Base-by-base conservation (phyloP, 179 eudicot species). In the Pouteria campechiana region DNA sequence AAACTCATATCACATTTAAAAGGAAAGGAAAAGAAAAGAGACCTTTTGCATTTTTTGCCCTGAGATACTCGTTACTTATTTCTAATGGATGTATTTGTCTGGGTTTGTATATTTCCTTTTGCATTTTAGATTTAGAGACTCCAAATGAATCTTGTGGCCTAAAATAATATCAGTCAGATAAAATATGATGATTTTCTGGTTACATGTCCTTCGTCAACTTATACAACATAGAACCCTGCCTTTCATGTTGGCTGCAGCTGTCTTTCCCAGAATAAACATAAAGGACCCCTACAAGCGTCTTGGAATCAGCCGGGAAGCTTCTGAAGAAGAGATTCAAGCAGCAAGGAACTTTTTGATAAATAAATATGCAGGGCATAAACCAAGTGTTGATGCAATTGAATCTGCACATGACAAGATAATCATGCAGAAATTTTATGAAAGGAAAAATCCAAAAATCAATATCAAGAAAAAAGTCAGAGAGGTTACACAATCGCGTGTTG, bases 321-420 rank as follows among this genome's bases (percentile, higher is more conserved):
- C 96, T 19, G 96, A 90, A 68, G 88, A 79, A 50, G 99, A 90
- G 65, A 90, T 90, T 48, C 81, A 86, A 58, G 76, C 79, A 37
- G 92, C 96, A 18, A 74, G 94, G 55, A 88, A 75, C 65, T 88
- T 77, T 58, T 63, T 88, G 34, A 74, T 84, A 61, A 87, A 80
- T 51, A 77, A 73, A 64, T 83, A 83, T 38, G 82, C 70, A 3
- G 80, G 76, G 32, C 94, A 84, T 65, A 72, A 88, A 61, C 84
- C 97, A 24, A 88, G 97, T 61, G 73, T 77, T 35, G 94, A 87
- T 73, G 82, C 96, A 40, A 90, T 90, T 42, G 99, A 90, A 69
- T 71, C 82, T 25, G 94, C 99, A 36, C 96, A 90, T 57, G 90
- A 90, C 68, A 82, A 79, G 54, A 83, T 90, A 48, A 86, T 90